phyloP scores from a whole-genome alignment of 1,139 yeast species.

The Blastobotrys persicus region DNA sequence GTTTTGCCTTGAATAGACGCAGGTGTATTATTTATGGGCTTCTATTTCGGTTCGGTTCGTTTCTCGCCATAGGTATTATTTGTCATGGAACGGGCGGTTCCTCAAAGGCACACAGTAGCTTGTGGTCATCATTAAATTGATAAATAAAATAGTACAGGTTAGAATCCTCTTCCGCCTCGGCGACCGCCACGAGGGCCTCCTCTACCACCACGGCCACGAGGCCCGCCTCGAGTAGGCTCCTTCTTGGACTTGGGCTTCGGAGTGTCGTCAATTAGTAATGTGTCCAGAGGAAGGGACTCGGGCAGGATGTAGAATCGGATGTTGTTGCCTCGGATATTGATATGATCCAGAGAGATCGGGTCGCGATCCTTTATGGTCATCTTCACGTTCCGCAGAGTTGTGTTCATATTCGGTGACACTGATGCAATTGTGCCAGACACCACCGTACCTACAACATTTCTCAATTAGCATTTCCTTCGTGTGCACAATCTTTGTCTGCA shows the following conservation, averaged over 20 bases:
- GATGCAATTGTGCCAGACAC: conserved; percentile 70
- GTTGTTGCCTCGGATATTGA: conserved; percentile 87
- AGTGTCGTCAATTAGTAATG: conserved; percentile 61
- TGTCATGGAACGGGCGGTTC: no score
- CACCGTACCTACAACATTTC: conserved; percentile 43
- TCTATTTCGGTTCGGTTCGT: no score
- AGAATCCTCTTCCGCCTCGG: conserved; percentile 11
- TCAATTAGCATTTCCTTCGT: not conserved
- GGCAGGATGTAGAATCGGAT: conserved; percentile 84
- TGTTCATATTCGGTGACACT: conserved; percentile 91
- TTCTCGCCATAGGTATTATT: no score
- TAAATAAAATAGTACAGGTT: conserved; percentile 1
- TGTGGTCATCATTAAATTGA: no score
- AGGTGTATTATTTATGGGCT: no score
- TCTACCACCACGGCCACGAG: conserved; percentile 34
- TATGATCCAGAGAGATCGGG: conserved; percentile 70
- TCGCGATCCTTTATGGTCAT: conserved; percentile 71
- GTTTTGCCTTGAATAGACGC: no score
- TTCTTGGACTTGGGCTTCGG: conserved; percentile 36
- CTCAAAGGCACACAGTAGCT: no score
- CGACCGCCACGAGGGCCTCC: conserved; percentile 30
- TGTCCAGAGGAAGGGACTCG: conserved; percentile 81
- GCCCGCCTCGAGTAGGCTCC: conserved; percentile 33
- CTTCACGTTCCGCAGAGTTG: conserved; percentile 77
- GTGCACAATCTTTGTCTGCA: not conserved